A percentile compares a stretch with the other conserved stretches of the same genome.
These are phyloP conservation scores for Cladosporium sphaerospermum DNA, from an alignment of 2,329 filamentous ascomycete species.

Conservation along the genomic window DNA sequence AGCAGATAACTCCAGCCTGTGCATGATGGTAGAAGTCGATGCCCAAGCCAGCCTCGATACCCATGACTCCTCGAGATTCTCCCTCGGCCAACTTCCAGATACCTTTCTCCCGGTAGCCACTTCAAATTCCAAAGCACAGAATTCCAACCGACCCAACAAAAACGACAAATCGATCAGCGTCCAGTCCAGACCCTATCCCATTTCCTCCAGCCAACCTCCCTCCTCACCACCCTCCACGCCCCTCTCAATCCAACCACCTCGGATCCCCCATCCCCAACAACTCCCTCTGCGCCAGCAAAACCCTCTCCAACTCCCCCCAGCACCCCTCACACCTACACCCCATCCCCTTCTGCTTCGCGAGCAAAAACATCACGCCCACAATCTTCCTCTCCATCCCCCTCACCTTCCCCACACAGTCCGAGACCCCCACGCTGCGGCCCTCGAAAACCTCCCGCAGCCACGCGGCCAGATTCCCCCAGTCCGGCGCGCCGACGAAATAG, in stretches of 20 bases:
- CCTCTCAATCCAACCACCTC: not conserved
- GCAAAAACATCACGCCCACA: not conserved
- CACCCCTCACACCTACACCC: not conserved
- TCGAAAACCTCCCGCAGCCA: slow-evolving; percentile 1
- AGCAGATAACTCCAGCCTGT: no score
- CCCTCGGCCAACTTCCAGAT: no score
- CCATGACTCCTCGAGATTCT: no score
- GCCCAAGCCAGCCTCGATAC: no score
- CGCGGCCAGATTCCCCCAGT: not conserved
- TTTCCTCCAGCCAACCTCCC: no score
- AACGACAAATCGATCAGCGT: no score
- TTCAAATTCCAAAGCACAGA: no score
- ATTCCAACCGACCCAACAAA: no score
- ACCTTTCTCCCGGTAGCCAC: no score
- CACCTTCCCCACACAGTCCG: not conserved
- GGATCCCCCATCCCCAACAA: not conserved
- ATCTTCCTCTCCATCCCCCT: not conserved
- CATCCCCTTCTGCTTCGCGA: not conserved
- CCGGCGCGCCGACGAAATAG: not conserved
- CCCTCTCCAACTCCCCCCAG: not conserved
- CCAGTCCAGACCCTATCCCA: no score
- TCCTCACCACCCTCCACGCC: no score
- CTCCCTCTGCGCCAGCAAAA: slow-evolving; percentile 1
- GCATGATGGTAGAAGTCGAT: no score
- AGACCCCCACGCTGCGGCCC: not conserved